A percentile compares a stretch with the other conserved stretches of the same genome.
Evolutionary conservation across 2,329 filamentous ascomycete species (phyloP).

Genomic region (Seiridium cupressi): DNA sequence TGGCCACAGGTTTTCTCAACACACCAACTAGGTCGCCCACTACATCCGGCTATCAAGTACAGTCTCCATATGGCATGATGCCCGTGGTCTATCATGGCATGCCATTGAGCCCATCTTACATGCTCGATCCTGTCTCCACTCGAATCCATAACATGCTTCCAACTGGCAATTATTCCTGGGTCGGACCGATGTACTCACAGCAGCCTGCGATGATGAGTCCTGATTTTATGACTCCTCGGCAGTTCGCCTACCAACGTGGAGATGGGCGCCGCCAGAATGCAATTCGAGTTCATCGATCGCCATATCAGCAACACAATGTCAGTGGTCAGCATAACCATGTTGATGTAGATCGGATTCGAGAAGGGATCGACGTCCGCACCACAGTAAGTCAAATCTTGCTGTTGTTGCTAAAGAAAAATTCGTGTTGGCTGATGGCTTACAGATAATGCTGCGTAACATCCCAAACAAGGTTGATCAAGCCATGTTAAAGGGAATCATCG

Average conservation of each 20-base stretch:
- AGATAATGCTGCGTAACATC: constrained; percentile 95
- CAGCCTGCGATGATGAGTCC: constrained; percentile 20
- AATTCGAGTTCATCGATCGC: constrained; percentile 41
- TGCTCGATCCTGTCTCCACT: constrained; percentile 31
- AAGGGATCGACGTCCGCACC: constrained; percentile 71
- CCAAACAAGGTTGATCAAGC: constrained; percentile 83
- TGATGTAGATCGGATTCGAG: constrained; percentile 57
- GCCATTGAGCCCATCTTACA: constrained; percentile 27
- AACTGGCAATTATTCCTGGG: constrained; percentile 22
- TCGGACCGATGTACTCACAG: constrained; percentile 21
- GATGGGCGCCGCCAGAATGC: constrained; percentile 49
- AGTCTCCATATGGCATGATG: constrained; percentile 33
- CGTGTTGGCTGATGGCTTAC: too few species aligned
- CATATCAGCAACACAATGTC: constrained; percentile 39
- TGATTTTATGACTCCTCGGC: constrained; percentile 39
- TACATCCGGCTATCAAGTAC: constrained; percentile 21
- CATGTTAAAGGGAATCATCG: constrained; percentile 76
- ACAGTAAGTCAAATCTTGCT: constrained; percentile 51
- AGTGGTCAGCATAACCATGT: constrained; percentile 60
- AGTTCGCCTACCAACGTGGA: constrained; percentile 28
- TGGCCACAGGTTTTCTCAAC: constrained; percentile 19
- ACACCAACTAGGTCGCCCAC: constrained; percentile 21
- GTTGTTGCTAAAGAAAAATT: too few species aligned
- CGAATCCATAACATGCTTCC: constrained; percentile 26
- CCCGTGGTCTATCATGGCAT: constrained; percentile 34